These are phyloP conservation scores for Amphibolis antarctica DNA, from an alignment of 106 monocot genomes.

Conservation along the genomic window DNA sequence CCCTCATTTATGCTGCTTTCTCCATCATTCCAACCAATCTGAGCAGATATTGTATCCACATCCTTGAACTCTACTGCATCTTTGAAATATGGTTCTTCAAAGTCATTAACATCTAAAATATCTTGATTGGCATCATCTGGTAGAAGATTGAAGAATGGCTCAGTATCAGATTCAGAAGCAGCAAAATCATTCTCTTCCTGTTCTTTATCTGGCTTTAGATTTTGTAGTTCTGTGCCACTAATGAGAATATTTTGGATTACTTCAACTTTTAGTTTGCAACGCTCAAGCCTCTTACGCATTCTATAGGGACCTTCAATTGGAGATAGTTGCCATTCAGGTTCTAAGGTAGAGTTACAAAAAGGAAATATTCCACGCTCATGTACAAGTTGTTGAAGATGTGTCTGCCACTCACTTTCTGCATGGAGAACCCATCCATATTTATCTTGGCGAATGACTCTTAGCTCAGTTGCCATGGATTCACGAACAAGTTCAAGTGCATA, in stretches of 20 bases:
- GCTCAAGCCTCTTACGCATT: conserved; percentile 97
- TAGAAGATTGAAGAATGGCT: conserved; percentile 46
- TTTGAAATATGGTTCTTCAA: conserved; percentile 34
- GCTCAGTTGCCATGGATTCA: conserved; percentile 86
- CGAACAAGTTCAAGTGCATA: conserved; percentile 71
- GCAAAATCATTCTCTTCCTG: conserved; percentile 23
- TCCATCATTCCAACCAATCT: conserved; percentile 79
- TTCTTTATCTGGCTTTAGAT: conserved; percentile 22
- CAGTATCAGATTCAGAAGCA: conserved; percentile 43
- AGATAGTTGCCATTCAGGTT: conserved; percentile 85
- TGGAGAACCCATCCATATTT: conserved; percentile 99
- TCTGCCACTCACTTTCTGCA: conserved; percentile 98
- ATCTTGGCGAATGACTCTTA: conserved; percentile 94
- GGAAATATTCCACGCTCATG: conserved; percentile 94
- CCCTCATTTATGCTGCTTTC: conserved; percentile 69
- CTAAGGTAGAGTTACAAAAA: conserved; percentile 26
- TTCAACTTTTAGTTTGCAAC: conserved; percentile 54
- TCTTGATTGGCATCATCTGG: conserved; percentile 33
- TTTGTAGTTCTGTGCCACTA: conserved; percentile 36
- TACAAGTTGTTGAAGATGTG: conserved; percentile 75
- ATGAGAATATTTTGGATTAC: conserved; percentile 52
- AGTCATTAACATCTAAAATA: conserved; percentile 31
- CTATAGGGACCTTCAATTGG: conserved; percentile 93
- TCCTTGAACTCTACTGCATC: conserved; percentile 47
- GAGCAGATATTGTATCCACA: conserved; percentile 33